These are phyloP conservation scores for Colletotrichum aenigma DNA, from an alignment of 2,329 filamentous ascomycete genomes.

Conservation along the genomic window DNA sequence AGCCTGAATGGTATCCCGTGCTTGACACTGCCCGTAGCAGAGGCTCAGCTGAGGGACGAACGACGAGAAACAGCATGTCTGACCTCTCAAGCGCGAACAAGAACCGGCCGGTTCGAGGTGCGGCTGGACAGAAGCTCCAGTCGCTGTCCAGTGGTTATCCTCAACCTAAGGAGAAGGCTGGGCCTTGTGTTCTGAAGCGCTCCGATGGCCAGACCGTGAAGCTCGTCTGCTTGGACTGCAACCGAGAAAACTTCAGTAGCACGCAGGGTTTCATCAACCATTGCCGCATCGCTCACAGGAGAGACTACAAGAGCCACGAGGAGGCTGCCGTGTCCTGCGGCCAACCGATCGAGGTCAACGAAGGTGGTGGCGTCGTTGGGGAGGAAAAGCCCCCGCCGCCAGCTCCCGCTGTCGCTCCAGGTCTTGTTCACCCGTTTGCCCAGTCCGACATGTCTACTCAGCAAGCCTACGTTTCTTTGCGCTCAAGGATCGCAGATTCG, in stretches of 20 bases:
- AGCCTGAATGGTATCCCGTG: slow-evolving; percentile 49
- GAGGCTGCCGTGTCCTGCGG: slow-evolving; percentile 89
- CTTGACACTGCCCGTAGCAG: slow-evolving; percentile 48
- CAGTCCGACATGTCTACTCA: slow-evolving; percentile 59
- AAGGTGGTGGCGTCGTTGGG: slow-evolving; percentile 46
- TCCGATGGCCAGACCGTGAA: slow-evolving; percentile 88
- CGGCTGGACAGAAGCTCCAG: slow-evolving; percentile 67
- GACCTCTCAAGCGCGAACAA: slow-evolving; percentile 56
- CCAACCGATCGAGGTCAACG: slow-evolving; percentile 76
- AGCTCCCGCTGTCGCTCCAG: slow-evolving; percentile 36
- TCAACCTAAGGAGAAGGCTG: slow-evolving; percentile 78
- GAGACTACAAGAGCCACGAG: slow-evolving; percentile 95
- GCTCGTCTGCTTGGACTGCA: slow-evolving; percentile 86
- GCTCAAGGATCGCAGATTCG: slow-evolving; percentile 58
- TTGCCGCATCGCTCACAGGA: slow-evolving; percentile 92
- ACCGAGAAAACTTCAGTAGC: slow-evolving; percentile 90
- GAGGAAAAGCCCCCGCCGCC: slow-evolving; percentile 27
- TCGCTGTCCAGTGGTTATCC: slow-evolving; percentile 73
- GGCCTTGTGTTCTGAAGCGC: slow-evolving; percentile 84
- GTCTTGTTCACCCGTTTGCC: slow-evolving; percentile 67
- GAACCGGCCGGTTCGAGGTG: slow-evolving; percentile 52
- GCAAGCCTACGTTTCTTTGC: slow-evolving; percentile 55
- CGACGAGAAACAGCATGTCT: slow-evolving; percentile 76
- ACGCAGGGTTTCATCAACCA: slow-evolving; percentile 99
- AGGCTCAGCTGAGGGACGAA: slow-evolving; percentile 68